These are phyloP conservation scores for Hebeloma cylindrosporum DNA, from an alignment of 768 basidiomycete genomes.

Conservation along the genomic window DNA sequence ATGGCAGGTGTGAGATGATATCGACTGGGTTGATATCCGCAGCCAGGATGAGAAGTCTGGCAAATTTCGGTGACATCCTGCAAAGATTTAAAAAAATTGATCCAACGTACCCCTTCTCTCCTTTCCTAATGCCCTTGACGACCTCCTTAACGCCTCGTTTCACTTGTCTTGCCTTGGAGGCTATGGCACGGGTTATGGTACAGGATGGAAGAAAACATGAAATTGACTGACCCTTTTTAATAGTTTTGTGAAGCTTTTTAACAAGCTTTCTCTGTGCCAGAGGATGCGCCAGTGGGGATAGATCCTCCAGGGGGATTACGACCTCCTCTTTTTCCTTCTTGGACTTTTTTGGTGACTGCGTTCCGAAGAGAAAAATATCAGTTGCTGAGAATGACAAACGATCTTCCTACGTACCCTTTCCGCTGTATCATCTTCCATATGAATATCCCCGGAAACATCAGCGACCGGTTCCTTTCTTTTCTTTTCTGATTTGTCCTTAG, in stretches of 20 bases:
- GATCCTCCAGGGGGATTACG: slow-evolving; percentile 70
- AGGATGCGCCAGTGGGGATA: slow-evolving; percentile 93
- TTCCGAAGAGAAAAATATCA: slow-evolving; percentile 9
- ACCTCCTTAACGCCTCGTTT: slow-evolving; percentile 99
- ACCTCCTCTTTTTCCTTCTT: slow-evolving; percentile 64
- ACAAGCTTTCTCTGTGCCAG: slow-evolving; percentile 90
- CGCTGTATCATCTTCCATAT: slow-evolving; percentile 41
- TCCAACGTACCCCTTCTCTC: slow-evolving; percentile 91
- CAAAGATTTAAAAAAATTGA: too few relatives aligned
- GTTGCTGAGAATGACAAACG: not conserved
- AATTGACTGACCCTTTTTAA: slow-evolving; percentile 73
- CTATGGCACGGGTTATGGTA: slow-evolving; percentile 36
- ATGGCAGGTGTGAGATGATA: slow-evolving; percentile 95
- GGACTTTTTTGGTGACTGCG: slow-evolving; percentile 54
- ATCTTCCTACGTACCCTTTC: slow-evolving; percentile 27
- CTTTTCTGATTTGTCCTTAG: slow-evolving; percentile 75
- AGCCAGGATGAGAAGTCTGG: slow-evolving; percentile 87
- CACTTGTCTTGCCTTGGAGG: slow-evolving; percentile 91
- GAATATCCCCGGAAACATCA: slow-evolving; percentile 46
- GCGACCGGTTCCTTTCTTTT: slow-evolving; percentile 54
- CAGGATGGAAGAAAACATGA: not conserved
- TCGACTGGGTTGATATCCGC: slow-evolving; percentile 98
- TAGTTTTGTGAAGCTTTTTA: slow-evolving; percentile 93
- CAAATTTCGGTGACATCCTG: too few relatives aligned
- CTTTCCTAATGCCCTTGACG: slow-evolving; percentile 95